Evolutionary conservation across 257 asterid species (phyloP).

Genomic region (Solanum bukasovii): DNA sequence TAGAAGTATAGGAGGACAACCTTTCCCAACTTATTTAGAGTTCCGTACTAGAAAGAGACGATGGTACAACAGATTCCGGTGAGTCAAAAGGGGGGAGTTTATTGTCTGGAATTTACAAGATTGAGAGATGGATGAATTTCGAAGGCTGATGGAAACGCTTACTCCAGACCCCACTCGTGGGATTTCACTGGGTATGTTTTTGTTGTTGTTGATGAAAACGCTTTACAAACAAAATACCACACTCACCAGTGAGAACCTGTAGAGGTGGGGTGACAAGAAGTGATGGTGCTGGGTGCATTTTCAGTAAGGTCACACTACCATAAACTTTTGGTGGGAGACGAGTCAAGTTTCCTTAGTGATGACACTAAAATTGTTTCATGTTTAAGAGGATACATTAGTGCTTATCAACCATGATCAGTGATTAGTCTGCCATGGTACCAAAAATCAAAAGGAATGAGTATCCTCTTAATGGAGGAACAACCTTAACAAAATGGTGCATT

Average conservation of each 20-base stretch:
- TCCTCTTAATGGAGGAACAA: not conserved
- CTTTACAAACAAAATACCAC: not conserved
- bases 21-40: not conserved
- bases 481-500: not conserved
- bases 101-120: not conserved
- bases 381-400: not conserved
- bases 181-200: no score
- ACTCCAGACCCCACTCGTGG: not conserved
- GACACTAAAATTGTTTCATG: not conserved
- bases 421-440: not conserved
- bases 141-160: not conserved
- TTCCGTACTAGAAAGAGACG: not conserved
- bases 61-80: not conserved
- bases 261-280: not conserved
- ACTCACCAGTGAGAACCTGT: not conserved
- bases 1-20: not conserved
- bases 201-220: not conserved
- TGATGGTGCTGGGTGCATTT: not conserved
- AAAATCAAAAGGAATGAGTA: not conserved
- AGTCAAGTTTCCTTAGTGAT: not conserved
- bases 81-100: not conserved
- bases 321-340: not conserved
- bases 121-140: not conserved
- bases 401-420: not conserved
- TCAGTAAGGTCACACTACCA: not conserved